Base-by-base conservation (phyloP, 2,329 filamentous ascomycete genomes). In the Mycogone perniciosa region DNA sequence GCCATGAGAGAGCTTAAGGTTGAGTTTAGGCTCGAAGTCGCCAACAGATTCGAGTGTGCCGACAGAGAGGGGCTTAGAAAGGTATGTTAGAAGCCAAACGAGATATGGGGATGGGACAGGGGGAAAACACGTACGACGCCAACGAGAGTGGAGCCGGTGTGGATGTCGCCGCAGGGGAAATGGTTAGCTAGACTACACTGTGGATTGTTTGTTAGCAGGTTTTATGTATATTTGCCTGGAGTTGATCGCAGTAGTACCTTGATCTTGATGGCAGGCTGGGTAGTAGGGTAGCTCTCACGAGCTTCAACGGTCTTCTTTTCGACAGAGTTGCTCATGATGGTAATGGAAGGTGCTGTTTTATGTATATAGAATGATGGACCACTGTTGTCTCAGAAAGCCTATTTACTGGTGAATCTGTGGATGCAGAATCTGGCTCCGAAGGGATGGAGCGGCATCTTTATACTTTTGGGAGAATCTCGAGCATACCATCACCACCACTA, bases 11-110 rank as follows among this genome's bases (percentile, higher is more conserved):
- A 48, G 31, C 11, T 48, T 48, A 8, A 31, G 41, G 20, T 48
- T 34, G 37, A 48, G 33, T 37, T 48, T 41, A 37, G 46, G 46
- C 7, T 41, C 46, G 27, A 48, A 48, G 13, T 41, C 46, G 7
- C 35, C 35, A 26, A 48, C 30, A 9, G 46, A 48, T 34, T 33
- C 29, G 10, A 50, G 30, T 6, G 33, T 48, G n/a, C 46, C 46
- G 7, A 34, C 8, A 37, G 10, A 13, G 35, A 48, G 41, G 11
- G 46, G 46, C 33, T 42, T 13, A 29, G 34, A 10, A 9, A 45
- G 20, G 3, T 13, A 45, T 30, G 10, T 7, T 20, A 11, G 27
- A 31, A 38, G 35, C 4, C 7, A 13, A n/a, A 38, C n/a, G n/a
- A n/a, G n/a, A n/a, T n/a, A n/a, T n/a, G n/a, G 6, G 35, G 11